phyloP scores from a whole-genome alignment of 306 rosid species.

The Medicago lupulina region DNA sequence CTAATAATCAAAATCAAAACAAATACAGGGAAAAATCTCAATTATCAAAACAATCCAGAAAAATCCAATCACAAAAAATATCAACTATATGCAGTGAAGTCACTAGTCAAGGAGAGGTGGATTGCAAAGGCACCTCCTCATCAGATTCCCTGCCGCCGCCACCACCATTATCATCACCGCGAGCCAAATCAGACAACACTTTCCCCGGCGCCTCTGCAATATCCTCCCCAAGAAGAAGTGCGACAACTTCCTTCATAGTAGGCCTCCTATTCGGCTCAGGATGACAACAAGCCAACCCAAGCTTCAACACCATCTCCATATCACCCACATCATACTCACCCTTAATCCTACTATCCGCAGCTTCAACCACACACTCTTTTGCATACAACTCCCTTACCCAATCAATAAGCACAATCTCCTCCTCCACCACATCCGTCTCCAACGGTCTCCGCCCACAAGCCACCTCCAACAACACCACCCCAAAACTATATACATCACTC shows the following conservation, averaged over 20 bases:
- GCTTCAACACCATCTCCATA: constrained; percentile 76
- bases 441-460: constrained; percentile 85
- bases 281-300: constrained; percentile 91
- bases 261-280: constrained; percentile 84
- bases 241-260: constrained; percentile 77
- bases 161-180: constrained; percentile 16
- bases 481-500: constrained; percentile 83
- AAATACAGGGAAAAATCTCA: background rate
- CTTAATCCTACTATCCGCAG: constrained; percentile 64
- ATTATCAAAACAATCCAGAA: constrained; percentile 7
- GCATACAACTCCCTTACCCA: constrained; percentile 80
- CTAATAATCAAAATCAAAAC: constrained; percentile 31
- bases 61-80: background rate
- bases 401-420: constrained; percentile 72
- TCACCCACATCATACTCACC: constrained; percentile 62
- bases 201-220: constrained; percentile 50
- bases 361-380: constrained; percentile 51
- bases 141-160: background rate
- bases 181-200: constrained; percentile 56
- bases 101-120: constrained; percentile 19
- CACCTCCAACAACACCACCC: constrained; percentile 90
- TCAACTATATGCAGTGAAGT: constrained; percentile 26
- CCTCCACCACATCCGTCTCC: constrained; percentile 61
- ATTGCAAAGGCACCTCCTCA: constrained; percentile 34
- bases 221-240: constrained; percentile 62